Evolutionary conservation across 169 alveolate genomes (phyloP).

Genomic region (Plasmodium relictum): DNA sequence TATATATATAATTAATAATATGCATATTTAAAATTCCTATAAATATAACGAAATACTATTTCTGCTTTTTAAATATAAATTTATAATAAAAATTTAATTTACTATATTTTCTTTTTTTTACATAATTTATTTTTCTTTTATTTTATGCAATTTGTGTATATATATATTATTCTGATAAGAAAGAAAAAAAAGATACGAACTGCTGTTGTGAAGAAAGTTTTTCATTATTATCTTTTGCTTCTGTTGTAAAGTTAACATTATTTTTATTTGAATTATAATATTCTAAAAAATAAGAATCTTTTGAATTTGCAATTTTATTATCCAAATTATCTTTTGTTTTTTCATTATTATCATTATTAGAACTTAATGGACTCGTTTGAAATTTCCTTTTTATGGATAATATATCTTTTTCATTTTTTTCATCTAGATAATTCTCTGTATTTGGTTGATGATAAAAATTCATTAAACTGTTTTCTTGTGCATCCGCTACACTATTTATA

Average conservation of each 20-base stretch:
- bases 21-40: too few species aligned
- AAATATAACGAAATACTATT: too few species aligned
- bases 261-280: constrained; percentile 40
- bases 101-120: too few species aligned
- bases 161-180: constrained; percentile 27
- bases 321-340: not conserved
- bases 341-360: constrained; percentile 6
- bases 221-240: constrained; percentile 27
- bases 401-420: constrained; percentile 17
- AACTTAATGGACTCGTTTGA: not conserved
- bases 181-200: constrained; percentile 51
- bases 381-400: constrained; percentile 12
- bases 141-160: not conserved
- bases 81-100: too few species aligned
- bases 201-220: constrained; percentile 58
- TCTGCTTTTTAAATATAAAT: too few species aligned
- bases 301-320: not conserved
- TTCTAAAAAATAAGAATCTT: constrained; percentile 55
- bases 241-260: not conserved
- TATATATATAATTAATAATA: too few species aligned
- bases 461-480: constrained; percentile 10
- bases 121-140: not conserved
- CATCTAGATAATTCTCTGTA: constrained; percentile 9
- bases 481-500: constrained; percentile 2
- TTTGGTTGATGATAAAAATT: constrained; percentile 12